Evolutionary conservation across 2,329 filamentous ascomycete species (phyloP), one percentile per base, ranked within the genome.

Genomic region (Penicillium concentricum): DNA sequence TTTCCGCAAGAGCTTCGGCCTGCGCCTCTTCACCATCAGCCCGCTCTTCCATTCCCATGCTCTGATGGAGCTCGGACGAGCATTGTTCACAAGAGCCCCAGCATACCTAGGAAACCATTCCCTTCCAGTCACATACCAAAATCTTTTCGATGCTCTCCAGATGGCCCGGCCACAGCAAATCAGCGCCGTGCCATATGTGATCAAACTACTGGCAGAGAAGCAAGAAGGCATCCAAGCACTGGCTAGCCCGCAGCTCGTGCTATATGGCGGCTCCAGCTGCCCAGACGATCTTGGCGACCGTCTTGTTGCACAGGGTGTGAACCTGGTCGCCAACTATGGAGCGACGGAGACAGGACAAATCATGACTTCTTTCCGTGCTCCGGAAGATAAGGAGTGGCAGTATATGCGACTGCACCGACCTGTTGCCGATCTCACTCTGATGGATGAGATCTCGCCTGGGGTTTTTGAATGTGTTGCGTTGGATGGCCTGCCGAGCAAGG

Each of bases 171-270:
- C 67, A 1, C 58, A 68, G 30, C 66, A 69, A 20, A 80, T 87
- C 37, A 80, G 86, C 51, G 80, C 78, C 2, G 86, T 89, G 0
- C 86, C 86, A 0, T 88, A 88, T 61, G 81, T 83, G 0, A 71
- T 89, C 20, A 87, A 88, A 63, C 72, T 89, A 0, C 71, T 89
- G 1, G 79, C 80, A 1, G 86, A 89, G 63, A 79, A 78, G 0
- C 74, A 81, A 0, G 77, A 79, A 16, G 86, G 86, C 0, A 75
- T 85, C 8, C 63, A 72, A 3, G 71, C 72, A 2, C 68, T 87
- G 8, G 69, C 69, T 0, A 68, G 72, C 18, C 74, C 79, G 5
- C 78, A 82, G 59, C 61, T 84, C 0, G 83, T 86, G 15, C 72
- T 84, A 38, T 85, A 79, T 55, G 84, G 80, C 1, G 84, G 84